Evolutionary conservation across 495 filamentous ascomycete species (phyloP).

Genomic region (Aspergillus mulundensis): DNA sequence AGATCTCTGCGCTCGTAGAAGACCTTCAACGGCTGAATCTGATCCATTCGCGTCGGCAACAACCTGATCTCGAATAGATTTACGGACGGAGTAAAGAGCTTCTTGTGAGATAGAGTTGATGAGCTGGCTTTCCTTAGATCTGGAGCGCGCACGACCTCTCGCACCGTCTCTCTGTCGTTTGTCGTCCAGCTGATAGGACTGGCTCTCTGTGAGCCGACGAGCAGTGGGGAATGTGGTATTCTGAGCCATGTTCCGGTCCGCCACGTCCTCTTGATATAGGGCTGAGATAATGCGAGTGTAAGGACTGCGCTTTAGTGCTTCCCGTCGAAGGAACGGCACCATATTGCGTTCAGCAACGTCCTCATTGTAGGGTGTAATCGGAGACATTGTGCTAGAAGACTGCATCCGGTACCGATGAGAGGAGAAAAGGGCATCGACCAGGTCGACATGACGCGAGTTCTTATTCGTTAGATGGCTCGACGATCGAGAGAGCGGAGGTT

Average conservation of each 20-base stretch:
- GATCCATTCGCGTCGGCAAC: conserved; percentile 3
- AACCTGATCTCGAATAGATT: conserved; percentile 7
- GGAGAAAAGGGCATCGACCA: conserved; percentile 37
- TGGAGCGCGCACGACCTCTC: conserved; percentile 5
- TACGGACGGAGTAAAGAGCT: conserved; percentile 1
- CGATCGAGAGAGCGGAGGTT: conserved; percentile 19
- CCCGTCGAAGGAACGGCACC: conserved; percentile 32
- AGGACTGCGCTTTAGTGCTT: conserved; percentile 21
- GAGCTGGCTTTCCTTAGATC: conserved; percentile 3
- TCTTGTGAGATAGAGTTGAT: conserved; percentile 10
- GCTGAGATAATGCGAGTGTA: conserved; percentile 31
- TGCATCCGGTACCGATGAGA: conserved; percentile 28
- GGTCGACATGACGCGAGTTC: conserved; percentile 36
- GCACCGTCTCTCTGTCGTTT: neutral
- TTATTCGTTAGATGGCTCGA: conserved; percentile 15
- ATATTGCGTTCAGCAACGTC: conserved; percentile 48
- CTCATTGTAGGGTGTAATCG: conserved; percentile 41
- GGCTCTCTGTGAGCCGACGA: conserved; percentile 21
- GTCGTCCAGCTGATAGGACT: conserved; percentile 12
- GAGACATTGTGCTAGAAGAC: conserved; percentile 22
- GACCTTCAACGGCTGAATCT: neutral
- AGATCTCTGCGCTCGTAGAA: conserved; percentile 29
- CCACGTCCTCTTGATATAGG: conserved; percentile 43
- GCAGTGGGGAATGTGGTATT: conserved; percentile 23
- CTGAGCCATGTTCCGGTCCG: conserved; percentile 40